These are phyloP conservation scores for Haematococcus lacustris DNA, from an alignment of 139 green algal species.

Conservation along the genomic window DNA sequence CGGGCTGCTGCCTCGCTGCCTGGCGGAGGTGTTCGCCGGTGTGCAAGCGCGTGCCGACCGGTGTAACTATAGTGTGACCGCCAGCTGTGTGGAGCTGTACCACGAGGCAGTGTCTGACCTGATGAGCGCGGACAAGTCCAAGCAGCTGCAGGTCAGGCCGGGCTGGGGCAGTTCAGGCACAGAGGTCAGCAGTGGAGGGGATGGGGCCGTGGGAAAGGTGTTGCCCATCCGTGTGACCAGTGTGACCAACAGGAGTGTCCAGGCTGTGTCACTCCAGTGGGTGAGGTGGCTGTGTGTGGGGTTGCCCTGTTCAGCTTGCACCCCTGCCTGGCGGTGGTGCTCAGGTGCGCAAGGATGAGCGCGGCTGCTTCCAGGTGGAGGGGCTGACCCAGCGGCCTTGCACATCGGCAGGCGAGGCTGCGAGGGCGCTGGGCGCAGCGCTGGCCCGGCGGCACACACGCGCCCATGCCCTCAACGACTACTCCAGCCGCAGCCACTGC, in stretches of 20 bases:
- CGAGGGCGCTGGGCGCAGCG: slow-evolving; percentile 31
- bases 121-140: slow-evolving; percentile 28
- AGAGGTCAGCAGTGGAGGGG: too few species aligned
- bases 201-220: too few species aligned
- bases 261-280: slow-evolving; percentile 26
- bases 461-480: slow-evolving; percentile 55
- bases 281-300: too few species aligned
- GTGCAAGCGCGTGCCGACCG: slow-evolving; percentile 15
- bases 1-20: slow-evolving; percentile 47
- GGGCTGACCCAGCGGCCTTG: slow-evolving; percentile 39
- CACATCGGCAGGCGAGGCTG: slow-evolving; percentile 14
- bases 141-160: slow-evolving; percentile 39
- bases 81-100: slow-evolving; percentile 54
- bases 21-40: slow-evolving; percentile 15
- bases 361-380: slow-evolving; percentile 58
- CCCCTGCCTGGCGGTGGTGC: too few species aligned
- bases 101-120: slow-evolving; percentile 66
- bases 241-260: too few species aligned
- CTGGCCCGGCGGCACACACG: slow-evolving; percentile 44
- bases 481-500: slow-evolving; percentile 58
- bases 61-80: slow-evolving; percentile 16
- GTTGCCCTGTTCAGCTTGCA: too few species aligned
- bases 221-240: too few species aligned
- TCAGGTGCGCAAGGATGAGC: slow-evolving; percentile 47
- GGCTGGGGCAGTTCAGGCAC: too few species aligned